These are phyloP conservation scores for Prunus armeniaca DNA, from an alignment of 306 rosid genomes.

Conservation along the genomic window DNA sequence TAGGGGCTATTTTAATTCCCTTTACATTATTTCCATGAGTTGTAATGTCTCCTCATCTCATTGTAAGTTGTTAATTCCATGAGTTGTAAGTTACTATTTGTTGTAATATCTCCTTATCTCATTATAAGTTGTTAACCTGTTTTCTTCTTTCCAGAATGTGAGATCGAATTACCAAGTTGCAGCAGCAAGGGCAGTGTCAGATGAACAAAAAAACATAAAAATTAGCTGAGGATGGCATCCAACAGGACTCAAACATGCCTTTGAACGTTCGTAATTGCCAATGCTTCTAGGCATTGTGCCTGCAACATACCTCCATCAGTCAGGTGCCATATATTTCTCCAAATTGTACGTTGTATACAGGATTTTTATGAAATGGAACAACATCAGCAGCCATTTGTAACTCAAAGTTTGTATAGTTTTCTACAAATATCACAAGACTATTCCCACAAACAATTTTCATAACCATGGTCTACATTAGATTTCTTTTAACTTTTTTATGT, in stretches of 20 bases:
- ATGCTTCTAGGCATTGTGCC: background rate
- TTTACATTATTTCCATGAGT: background rate
- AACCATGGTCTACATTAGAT: too few relatives aligned
- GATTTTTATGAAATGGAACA: background rate
- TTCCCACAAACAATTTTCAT: background rate
- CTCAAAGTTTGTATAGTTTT: background rate
- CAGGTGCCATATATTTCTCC: background rate
- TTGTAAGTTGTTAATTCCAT: background rate
- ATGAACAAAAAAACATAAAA: slow-evolving; percentile 30
- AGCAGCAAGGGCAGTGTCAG: slow-evolving; percentile 34
- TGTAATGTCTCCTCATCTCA: background rate
- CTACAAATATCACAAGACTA: background rate
- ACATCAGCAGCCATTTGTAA: background rate
- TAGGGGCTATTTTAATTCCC: background rate
- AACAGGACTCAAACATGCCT: background rate
- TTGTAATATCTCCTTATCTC: background rate
- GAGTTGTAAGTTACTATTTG: background rate
- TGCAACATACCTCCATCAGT: background rate
- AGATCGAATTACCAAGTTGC: slow-evolving; percentile 69
- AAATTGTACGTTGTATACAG: background rate
- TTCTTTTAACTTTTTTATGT: too few relatives aligned
- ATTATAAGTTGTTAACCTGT: slow-evolving; percentile 9
- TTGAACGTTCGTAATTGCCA: background rate
- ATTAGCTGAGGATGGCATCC: slow-evolving; percentile 26
- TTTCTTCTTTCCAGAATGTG: slow-evolving; percentile 50